Evolutionary conservation across 1,284 basidiomycete species (phyloP).

Genomic region (Malassezia japonica): DNA sequence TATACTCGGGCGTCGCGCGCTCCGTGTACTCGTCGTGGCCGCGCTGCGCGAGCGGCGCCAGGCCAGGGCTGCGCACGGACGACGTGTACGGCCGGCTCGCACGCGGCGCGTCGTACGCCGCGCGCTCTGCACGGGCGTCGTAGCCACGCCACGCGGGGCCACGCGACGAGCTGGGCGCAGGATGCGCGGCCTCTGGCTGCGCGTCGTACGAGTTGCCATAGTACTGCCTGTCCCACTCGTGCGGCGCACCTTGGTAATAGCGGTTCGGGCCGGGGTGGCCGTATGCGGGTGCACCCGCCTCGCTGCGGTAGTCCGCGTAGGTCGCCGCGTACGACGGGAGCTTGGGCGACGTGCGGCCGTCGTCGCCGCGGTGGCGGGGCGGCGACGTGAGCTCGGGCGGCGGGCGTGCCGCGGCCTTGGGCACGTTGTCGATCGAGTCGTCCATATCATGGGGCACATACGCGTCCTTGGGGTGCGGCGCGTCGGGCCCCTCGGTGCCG

Average conservation of each 20-base stretch:
- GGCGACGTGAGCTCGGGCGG: background rate
- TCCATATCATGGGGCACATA: background rate
- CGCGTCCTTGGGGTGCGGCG: background rate
- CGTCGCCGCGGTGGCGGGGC: background rate
- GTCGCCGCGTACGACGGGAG: slow-evolving; percentile 5
- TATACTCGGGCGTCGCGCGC: slow-evolving; percentile 13
- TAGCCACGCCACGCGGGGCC: background rate
- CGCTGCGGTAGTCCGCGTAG: background rate
- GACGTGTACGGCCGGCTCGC: background rate
- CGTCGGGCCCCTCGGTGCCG: background rate
- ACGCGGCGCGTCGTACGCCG: background rate
- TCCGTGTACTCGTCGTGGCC: background rate
- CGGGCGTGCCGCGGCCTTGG: background rate
- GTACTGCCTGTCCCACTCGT: slow-evolving; percentile 13
- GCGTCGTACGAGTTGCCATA: background rate
- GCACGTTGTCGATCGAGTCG: background rate
- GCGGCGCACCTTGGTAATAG: background rate
- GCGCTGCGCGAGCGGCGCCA: background rate
- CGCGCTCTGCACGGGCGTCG: too few species aligned
- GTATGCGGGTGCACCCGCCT: background rate
- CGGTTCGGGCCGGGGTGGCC: background rate
- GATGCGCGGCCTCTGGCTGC: background rate
- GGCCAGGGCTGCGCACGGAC: background rate
- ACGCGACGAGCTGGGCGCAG: background rate
- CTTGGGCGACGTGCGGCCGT: background rate